Conservation (phyloP, 2,329 filamentous ascomycete genomes). For the Corinectria fuckeliana region DNA sequence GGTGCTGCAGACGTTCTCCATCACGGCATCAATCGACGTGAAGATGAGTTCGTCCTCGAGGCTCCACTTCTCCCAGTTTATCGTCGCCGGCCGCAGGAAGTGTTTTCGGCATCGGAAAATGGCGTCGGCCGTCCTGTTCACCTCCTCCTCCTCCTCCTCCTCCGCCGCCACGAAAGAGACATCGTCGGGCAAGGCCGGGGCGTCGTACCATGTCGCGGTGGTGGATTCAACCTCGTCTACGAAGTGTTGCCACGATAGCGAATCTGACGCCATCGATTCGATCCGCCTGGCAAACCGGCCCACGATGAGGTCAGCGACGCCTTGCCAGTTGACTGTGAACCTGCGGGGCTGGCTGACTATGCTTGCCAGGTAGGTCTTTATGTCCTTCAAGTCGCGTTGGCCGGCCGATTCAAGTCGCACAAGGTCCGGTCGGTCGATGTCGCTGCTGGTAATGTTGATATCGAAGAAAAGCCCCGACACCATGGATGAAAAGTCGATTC, state of each 20-base stretch:
- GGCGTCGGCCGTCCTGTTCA: slow-evolving; percentile 47
- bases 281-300: slow-evolving; percentile 66
- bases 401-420: slow-evolving; percentile 41
- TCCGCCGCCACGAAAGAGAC: slow-evolving; percentile 8
- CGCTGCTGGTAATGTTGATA: slow-evolving; percentile 55
- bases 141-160: slow-evolving; percentile 39
- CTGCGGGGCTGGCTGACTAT: slow-evolving; percentile 46
- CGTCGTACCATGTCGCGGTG: slow-evolving; percentile 54
- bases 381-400: slow-evolving; percentile 40
- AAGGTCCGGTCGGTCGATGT: slow-evolving; percentile 42
- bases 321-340: slow-evolving; percentile 66
- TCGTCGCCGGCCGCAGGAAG: slow-evolving; percentile 46
- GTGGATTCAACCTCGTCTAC: slow-evolving; percentile 46
- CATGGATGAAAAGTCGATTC: slow-evolving; percentile 57
- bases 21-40: slow-evolving; percentile 49
- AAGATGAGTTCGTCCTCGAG: slow-evolving; percentile 53
- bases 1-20: slow-evolving; percentile 46
- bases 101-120: slow-evolving; percentile 54
- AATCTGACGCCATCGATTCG: slow-evolving; percentile 43
- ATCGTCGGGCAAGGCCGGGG: slow-evolving; percentile 35
- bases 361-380: slow-evolving; percentile 52
- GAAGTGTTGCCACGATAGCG: slow-evolving; percentile 40
- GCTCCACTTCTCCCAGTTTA: slow-evolving; percentile 40
- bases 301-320: slow-evolving; percentile 69
- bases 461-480: slow-evolving; percentile 59